Evolutionary conservation across 192 early-diverging fungal species (phyloP).

Genomic region (Podila epigama): DNA sequence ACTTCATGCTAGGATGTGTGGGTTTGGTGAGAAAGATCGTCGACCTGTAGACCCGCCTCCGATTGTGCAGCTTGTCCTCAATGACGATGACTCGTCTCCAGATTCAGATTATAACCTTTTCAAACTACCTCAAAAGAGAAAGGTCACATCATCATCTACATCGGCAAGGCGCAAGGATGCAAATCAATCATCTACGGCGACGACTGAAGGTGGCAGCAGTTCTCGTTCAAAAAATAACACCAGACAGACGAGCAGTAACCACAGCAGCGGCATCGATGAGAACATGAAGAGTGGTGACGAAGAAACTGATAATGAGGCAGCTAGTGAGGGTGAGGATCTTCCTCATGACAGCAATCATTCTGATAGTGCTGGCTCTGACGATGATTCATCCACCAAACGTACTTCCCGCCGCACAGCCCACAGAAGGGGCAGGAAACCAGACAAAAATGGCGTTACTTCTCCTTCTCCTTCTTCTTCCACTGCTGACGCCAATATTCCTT

Average conservation of each 20-base stretch:
- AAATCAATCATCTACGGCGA: background rate
- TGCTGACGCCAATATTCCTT: background rate
- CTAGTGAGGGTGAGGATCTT: background rate
- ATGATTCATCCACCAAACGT: no score
- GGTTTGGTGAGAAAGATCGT: conserved; percentile 84
- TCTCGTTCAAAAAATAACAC: background rate
- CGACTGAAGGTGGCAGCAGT: conserved; percentile 1
- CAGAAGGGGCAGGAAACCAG: no score
- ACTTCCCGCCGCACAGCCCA: no score
- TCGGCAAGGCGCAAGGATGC: background rate
- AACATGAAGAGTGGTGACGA: conserved; percentile 5
- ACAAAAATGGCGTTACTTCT: no score
- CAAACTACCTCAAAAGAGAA: background rate
- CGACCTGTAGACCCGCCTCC: conserved; percentile 81
- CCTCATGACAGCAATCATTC: background rate
- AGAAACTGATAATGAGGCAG: background rate
- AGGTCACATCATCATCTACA: conserved; percentile 5
- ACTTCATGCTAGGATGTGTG: conserved; percentile 80
- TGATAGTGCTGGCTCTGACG: background rate
- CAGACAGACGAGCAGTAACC: background rate
- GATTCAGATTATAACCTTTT: conserved; percentile 44
- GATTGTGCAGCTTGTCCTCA: conserved; percentile 71
- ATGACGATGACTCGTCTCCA: conserved; percentile 56
- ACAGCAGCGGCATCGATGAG: background rate
- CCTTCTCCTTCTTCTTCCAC: no score